These are phyloP conservation scores for Reticulascus tulasneorum DNA, from an alignment of 2,329 filamentous ascomycete species.

Conservation along the genomic window DNA sequence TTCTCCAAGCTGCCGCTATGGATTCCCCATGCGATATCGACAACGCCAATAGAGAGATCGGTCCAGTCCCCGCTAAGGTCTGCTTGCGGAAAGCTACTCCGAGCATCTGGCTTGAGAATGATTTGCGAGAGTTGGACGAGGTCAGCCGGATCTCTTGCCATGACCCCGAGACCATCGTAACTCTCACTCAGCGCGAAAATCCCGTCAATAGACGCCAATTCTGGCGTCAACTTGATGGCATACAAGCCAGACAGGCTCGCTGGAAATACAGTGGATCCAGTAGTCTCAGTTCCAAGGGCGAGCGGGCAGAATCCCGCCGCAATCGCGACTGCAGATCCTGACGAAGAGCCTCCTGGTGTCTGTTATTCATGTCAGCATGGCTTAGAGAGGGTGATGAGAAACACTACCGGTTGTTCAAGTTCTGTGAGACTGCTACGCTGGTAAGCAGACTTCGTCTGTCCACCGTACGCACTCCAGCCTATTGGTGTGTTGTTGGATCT, in stretches of 20 bases:
- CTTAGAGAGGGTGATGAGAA: not conserved
- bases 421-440: constrained; percentile 6
- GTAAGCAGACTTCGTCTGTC: constrained; percentile 17
- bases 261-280: constrained; percentile 32
- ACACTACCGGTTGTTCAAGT: constrained; percentile 10
- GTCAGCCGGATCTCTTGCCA: constrained; percentile 18
- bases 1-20: constrained; percentile 10
- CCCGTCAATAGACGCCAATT: constrained; percentile 11
- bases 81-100: not conserved
- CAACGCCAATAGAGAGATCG: constrained; percentile 13
- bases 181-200: constrained; percentile 12
- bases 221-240: constrained; percentile 25
- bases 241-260: constrained; percentile 33
- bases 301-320: constrained; percentile 35
- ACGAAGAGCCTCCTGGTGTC: constrained; percentile 26
- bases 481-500: constrained; percentile 29
- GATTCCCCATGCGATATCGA: constrained; percentile 15
- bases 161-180: constrained; percentile 18
- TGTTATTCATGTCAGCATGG: not conserved
- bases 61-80: constrained; percentile 1
- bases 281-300: constrained; percentile 31
- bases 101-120: constrained; percentile 4
- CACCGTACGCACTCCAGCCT: constrained; percentile 33
- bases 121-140: constrained; percentile 11
- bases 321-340: constrained; percentile 31